Base-by-base conservation (phyloP, 768 basidiomycete genomes). In the Phanerochaete carnosa region DNA sequence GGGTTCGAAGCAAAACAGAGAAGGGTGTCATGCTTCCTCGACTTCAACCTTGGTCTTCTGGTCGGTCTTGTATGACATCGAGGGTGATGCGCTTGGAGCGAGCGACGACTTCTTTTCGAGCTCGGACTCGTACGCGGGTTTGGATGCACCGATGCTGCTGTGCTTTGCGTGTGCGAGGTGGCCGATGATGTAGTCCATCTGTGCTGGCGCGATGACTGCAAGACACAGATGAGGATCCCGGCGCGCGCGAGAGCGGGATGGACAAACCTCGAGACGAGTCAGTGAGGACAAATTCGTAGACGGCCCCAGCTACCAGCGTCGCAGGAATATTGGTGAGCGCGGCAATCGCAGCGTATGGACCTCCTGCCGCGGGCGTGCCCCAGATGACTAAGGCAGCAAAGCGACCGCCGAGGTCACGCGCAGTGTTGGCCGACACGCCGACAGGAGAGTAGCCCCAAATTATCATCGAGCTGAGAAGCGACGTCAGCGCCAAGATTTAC, bases 281-380 rank as follows among this genome's bases (percentile, higher is more conserved):
- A 13, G 76, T 68, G 26, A 89, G 73, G 69, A 88, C 75, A 11
- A 79, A 60, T 60, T 87, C 83, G 58, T 89, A 87, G 32, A 87
- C 58, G 55, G 75, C 59, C 35, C 75, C 79, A 22, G 79, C 85
- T 46, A 86, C 70, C 26, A 87, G 50, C 12, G 80, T 89, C 2
- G 85, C 84, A 3, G 84, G 85, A 63, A 89, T 84, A 65, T 86
- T 89, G 0, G 84, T 84, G 43, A 89, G 77, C 1, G 88, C 84
- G 0, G 86, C 67, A 43, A 89, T 80, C 11, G 86, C 88, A 6
- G 83, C 80, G 66, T 88, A 89, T 3, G 66, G 59, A 16, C 80
- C 81, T 33, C 86, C 87, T 29, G 73, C 70, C 25, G 84, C 86
- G 65, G 69, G 65, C 8, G 50, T 67, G 25, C 88, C 88, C 81